Conservation (phyloP, 1,284 basidiomycete genomes). For the Rugosomyces carneus region DNA sequence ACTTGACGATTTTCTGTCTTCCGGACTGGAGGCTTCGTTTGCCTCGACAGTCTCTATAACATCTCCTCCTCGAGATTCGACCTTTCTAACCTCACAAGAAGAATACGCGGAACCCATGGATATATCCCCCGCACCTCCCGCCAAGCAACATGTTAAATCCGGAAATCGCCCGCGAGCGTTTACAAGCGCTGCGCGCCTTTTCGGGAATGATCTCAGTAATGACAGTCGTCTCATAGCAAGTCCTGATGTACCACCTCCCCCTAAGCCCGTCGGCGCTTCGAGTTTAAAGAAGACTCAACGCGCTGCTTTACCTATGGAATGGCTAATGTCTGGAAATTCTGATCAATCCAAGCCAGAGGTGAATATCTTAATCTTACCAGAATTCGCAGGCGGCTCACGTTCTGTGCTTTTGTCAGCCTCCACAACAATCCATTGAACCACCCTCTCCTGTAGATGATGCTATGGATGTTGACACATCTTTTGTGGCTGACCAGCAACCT, state of each 20-base stretch:
- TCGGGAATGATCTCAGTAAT: slow-evolving; percentile 69
- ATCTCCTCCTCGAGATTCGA: slow-evolving; percentile 50
- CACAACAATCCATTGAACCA: slow-evolving; percentile 21
- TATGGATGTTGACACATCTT: slow-evolving; percentile 70
- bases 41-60: slow-evolving; percentile 74
- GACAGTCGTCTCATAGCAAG: slow-evolving; percentile 38
- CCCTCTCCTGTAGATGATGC: slow-evolving; percentile 50
- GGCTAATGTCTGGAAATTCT: slow-evolving; percentile 37
- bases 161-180: slow-evolving; percentile 48
- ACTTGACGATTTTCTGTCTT: slow-evolving; percentile 60
- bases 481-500: slow-evolving; percentile 26
- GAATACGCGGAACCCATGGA: slow-evolving; percentile 64
- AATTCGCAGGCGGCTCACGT: slow-evolving; percentile 2
- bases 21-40: slow-evolving; percentile 73
- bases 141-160: slow-evolving; percentile 23
- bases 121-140: slow-evolving; percentile 60
- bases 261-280: slow-evolving; percentile 13
- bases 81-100: slow-evolving; percentile 39
- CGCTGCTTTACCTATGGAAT: slow-evolving; percentile 54
- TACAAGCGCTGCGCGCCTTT: slow-evolving; percentile 56
- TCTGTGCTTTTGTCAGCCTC: slow-evolving; percentile 25
- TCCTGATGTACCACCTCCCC: slow-evolving; percentile 28
- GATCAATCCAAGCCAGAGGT: slow-evolving; percentile 22
- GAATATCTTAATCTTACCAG: background rate
- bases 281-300: slow-evolving; percentile 51